Evolutionary conservation across 148 eudicot genomes (phyloP), one percentile per base, ranked within the genome.

Genomic region (Rhododendron ovatum): DNA sequence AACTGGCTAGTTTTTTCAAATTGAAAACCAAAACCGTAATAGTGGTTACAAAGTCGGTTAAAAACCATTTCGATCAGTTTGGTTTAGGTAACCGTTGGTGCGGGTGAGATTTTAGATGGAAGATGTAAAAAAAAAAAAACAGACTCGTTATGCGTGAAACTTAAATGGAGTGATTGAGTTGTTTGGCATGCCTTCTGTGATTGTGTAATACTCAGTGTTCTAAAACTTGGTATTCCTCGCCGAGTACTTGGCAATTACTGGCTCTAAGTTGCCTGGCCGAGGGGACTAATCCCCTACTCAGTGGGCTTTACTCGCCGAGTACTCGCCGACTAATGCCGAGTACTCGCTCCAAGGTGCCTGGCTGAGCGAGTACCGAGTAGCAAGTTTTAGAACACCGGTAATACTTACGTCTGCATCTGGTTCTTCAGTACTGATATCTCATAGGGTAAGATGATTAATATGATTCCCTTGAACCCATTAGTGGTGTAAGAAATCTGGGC

Each of bases 91-190:
- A 59, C 24, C 24, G 24, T 57, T 18, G 63, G 63, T 53, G 18
- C 24, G 0, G 24, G 24, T 57, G 63, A 57, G 63, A 57, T 57
- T 18, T 1, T 17, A 57, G 63, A 18, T 57, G 51, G 53, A 84
- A 17, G 71, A 53, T 74, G 50, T 26, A n/a, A 41, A 18, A 59
- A 5, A 51, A 22, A 50, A 45, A 11, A 73, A 63, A 81, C 14
- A 20, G 4, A 7, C 30, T 55, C 12, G 2, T 2, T 55, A 24
- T 50, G 13, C 13, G 18, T 76, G 59, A 3, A 14, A 4, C 78
- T 20, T 48, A 67, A 83, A 48, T 69, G 41, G 61, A 71, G 85
- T 53, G 78, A 83, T 65, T 67, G 37, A 65, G 37, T 51, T 37
- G 3, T 61, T 47, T 43, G 39, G 41, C 57, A 43, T 67, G 85